Percentiles rank a stretch among this genome's conserved stretches.
These are phyloP conservation scores for Syncephalastrum racemosum DNA, from an alignment of 371 early-diverging fungal genomes.

Conservation along the genomic window DNA sequence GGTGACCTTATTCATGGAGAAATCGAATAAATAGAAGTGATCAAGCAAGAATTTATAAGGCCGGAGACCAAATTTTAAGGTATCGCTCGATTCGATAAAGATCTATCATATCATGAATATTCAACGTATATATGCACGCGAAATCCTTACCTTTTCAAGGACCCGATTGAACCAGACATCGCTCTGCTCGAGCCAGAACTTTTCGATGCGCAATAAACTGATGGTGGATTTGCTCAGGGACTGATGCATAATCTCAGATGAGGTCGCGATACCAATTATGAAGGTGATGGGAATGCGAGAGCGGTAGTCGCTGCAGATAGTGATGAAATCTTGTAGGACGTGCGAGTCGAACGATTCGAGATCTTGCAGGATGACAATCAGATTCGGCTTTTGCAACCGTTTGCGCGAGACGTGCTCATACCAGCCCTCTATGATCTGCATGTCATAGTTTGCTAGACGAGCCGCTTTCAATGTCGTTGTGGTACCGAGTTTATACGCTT, in stretches of 20 bases:
- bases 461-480: constrained; percentile 17
- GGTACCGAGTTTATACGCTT: constrained; percentile 10
- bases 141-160: constrained; percentile 54
- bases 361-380: constrained; percentile 83
- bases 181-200: constrained; percentile 77
- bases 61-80: constrained; percentile 65
- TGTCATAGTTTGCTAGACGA: constrained; percentile 55
- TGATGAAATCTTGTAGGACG: constrained; percentile 74
- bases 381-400: constrained; percentile 24
- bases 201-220: constrained; percentile 70
- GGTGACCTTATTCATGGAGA: constrained; percentile 73
- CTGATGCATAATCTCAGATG: constrained; percentile 81
- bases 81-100: constrained; percentile 53
- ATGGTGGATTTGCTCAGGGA: constrained; percentile 69
- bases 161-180: constrained; percentile 76
- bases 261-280: constrained; percentile 85
- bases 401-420: constrained; percentile 36
- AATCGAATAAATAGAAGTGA: constrained; percentile 75
- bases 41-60: constrained; percentile 77
- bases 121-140: not conserved
- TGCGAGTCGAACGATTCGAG: constrained; percentile 80
- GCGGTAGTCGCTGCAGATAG: constrained; percentile 75
- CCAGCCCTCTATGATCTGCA: constrained; percentile 68
- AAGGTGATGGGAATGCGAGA: constrained; percentile 73
- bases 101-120: constrained; percentile 26